Percentiles rank a stretch among this genome's conserved stretches.
phyloP scores from a whole-genome alignment of 768 basidiomycete species.

The Goffeauzyma gilvescens region DNA sequence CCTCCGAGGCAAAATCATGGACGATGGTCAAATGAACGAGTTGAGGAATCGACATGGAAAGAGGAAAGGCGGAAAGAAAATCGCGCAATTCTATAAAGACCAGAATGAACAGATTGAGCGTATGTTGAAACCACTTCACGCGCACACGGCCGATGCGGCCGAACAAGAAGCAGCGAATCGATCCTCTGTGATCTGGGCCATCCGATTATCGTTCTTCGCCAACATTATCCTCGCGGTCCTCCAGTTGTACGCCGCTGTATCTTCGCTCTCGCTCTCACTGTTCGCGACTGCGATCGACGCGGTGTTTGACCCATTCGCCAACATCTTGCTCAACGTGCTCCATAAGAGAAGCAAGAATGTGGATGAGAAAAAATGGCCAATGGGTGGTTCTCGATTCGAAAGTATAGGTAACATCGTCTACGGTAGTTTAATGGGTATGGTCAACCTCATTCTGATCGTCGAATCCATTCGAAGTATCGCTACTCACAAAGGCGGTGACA shows the following conservation, averaged over 20 bases:
- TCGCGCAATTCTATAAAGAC: slow-evolving; percentile 26
- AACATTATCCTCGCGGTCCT: slow-evolving; percentile 56
- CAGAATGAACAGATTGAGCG: slow-evolving; percentile 55
- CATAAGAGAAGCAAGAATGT: slow-evolving; percentile 52
- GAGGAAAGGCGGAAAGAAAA: slow-evolving; percentile 20
- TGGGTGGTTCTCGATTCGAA: slow-evolving; percentile 72
- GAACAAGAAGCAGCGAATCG: slow-evolving; percentile 50
- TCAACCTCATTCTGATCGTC: slow-evolving; percentile 77
- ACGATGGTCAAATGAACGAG: slow-evolving; percentile 20
- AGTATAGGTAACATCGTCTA: slow-evolving; percentile 79
- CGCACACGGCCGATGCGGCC: slow-evolving; percentile 59
- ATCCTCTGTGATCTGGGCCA: slow-evolving; percentile 64
- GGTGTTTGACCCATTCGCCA: slow-evolving; percentile 32
- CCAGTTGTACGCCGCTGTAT: slow-evolving; percentile 72
- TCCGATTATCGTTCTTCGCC: slow-evolving; percentile 60
- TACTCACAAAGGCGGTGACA: slow-evolving; percentile 39
- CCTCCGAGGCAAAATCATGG: slow-evolving; percentile 21
- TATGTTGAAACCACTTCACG: slow-evolving; percentile 78
- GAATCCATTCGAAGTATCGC: slow-evolving; percentile 61
- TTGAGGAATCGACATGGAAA: slow-evolving; percentile 21
- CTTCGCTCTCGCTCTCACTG: slow-evolving; percentile 62
- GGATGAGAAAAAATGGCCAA: slow-evolving; percentile 75
- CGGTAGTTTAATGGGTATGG: slow-evolving; percentile 71
- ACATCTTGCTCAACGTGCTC: slow-evolving; percentile 41
- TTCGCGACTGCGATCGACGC: slow-evolving; percentile 82